Evolutionary conservation across 139 green algal genomes (phyloP).

Genomic region (Picochlorum costavermella): DNA sequence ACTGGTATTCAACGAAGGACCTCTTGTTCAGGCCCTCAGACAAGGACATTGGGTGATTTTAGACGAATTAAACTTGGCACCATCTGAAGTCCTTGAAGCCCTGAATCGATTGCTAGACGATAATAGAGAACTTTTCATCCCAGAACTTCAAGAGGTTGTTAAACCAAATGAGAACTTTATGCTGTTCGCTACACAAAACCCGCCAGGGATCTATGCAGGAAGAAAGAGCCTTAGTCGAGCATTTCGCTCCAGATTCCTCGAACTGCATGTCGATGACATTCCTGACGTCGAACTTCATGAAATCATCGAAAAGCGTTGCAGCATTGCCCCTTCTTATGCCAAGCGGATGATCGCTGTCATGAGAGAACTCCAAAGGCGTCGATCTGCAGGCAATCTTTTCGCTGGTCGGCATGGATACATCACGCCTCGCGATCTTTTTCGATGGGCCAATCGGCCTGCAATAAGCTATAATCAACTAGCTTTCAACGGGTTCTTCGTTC

Average conservation of each 20-base stretch:
- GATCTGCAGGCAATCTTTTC: constrained; percentile 69
- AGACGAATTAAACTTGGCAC: constrained; percentile 97
- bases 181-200: constrained; percentile 99
- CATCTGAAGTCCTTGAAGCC: constrained; percentile 89
- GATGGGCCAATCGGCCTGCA: constrained; percentile 72
- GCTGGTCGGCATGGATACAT: constrained; percentile 92
- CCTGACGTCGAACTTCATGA: constrained; percentile 82
- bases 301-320: constrained; percentile 78
- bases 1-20: constrained; percentile 84
- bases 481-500: constrained; percentile 77
- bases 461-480: constrained; percentile 82
- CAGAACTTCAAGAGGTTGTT: constrained; percentile 89
- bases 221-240: constrained; percentile 77
- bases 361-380: constrained; percentile 80
- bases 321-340: constrained; percentile 69
- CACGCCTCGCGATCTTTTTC: constrained; percentile 93
- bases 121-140: constrained; percentile 96
- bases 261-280: constrained; percentile 96
- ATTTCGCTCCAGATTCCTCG: constrained; percentile 89
- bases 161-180: constrained; percentile 96
- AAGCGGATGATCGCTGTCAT: constrained; percentile 81
- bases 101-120: constrained; percentile 98
- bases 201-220: constrained; percentile 70
- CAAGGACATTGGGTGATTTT: constrained; percentile 92
- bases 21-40: constrained; percentile 84